Conservation (phyloP, 306 rosid genomes). For the Cucumis cinereus region DNA sequence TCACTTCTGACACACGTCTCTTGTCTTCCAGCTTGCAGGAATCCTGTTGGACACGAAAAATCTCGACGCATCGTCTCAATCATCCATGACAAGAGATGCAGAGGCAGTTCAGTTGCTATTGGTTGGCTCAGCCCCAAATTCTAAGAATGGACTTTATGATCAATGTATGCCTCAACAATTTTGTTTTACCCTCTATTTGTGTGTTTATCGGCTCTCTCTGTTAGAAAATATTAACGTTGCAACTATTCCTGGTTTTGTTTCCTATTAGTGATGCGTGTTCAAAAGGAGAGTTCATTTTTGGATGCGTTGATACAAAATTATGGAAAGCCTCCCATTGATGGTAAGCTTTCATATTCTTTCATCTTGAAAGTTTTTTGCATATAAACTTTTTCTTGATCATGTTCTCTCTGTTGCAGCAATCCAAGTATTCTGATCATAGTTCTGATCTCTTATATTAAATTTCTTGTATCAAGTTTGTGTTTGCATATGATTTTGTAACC, state of each 20-base stretch:
- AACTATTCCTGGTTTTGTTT: constrained; percentile 8
- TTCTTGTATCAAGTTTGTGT: background rate
- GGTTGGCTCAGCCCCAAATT: constrained; percentile 54
- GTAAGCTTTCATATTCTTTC: constrained; percentile 30
- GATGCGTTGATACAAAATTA: constrained; percentile 51
- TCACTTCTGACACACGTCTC: constrained; percentile 9
- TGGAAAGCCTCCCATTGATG: constrained; percentile 35
- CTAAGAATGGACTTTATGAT: constrained; percentile 52
- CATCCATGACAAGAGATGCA: constrained; percentile 72
- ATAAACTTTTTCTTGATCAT: background rate
- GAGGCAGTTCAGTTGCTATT: constrained; percentile 77
- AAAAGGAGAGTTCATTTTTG: constrained; percentile 34
- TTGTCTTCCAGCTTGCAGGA: constrained; percentile 63
- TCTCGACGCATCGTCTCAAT: constrained; percentile 33
- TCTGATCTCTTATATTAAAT: background rate
- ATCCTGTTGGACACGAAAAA: constrained; percentile 74
- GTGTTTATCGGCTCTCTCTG: background rate
- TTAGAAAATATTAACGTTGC: background rate
- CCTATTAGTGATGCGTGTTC: constrained; percentile 53
- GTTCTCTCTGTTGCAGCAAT: background rate
- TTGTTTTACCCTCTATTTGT: background rate
- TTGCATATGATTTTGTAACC: background rate
- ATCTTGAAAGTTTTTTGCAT: background rate
- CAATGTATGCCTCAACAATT: constrained; percentile 30
- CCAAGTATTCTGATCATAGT: background rate